These are phyloP conservation scores for Alternaria longipes DNA, from an alignment of 2,329 filamentous ascomycete genomes.

Conservation along the genomic window DNA sequence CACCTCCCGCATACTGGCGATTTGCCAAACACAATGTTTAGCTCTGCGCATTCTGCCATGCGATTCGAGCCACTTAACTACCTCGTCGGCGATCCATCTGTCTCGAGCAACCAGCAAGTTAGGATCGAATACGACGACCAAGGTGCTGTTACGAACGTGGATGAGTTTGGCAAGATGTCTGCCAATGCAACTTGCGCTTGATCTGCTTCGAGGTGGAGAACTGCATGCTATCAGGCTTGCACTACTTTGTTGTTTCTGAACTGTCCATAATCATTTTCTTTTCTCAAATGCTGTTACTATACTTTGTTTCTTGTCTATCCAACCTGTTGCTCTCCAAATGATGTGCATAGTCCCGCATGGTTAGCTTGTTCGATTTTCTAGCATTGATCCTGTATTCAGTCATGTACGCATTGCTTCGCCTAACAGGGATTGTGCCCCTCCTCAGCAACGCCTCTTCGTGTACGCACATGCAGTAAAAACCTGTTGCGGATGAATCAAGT, in stretches of 20 bases:
- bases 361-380: background rate
- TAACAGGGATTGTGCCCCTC: background rate
- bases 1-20: constrained; percentile 56
- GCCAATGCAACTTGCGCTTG: background rate
- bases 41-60: constrained; percentile 57
- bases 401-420: background rate
- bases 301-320: background rate
- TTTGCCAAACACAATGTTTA: constrained; percentile 64
- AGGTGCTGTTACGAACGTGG: constrained; percentile 14
- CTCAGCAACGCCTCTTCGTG: background rate
- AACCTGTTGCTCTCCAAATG: background rate
- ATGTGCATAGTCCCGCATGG: background rate
- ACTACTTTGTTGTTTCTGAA: background rate
- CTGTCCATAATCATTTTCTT: background rate
- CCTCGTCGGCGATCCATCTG: constrained; percentile 52
- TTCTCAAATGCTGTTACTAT: background rate
- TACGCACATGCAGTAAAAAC: background rate
- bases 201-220: background rate
- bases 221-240: background rate
- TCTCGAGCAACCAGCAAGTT: constrained; percentile 54
- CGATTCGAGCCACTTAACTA: constrained; percentile 59
- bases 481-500: background rate
- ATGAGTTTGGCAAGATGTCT: constrained; percentile 24
- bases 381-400: background rate
- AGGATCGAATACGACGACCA: constrained; percentile 48